These are phyloP conservation scores for Phialemoniopsis sp. DNA, from an alignment of 2,329 filamentous ascomycete genomes.

Conservation along the genomic window DNA sequence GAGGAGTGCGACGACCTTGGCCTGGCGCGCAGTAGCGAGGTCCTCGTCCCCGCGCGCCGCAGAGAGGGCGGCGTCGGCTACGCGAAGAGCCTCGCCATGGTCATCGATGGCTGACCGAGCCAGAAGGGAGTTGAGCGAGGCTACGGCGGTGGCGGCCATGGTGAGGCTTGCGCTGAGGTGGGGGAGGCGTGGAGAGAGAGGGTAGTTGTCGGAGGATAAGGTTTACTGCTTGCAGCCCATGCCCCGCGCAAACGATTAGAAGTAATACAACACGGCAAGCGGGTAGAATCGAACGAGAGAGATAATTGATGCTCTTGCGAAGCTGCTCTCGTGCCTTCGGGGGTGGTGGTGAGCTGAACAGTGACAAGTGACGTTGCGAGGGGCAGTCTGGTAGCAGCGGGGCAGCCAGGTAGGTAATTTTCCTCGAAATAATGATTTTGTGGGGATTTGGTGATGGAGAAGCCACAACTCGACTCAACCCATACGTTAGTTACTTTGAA, in stretches of 20 bases:
- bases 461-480: too few relatives aligned
- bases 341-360: too few relatives aligned
- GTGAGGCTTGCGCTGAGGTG: not conserved
- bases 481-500: too few relatives aligned
- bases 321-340: too few relatives aligned
- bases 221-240: too few relatives aligned
- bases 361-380: too few relatives aligned
- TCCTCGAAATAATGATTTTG: conserved; percentile 1
- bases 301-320: too few relatives aligned
- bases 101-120: conserved; percentile 57
- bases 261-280: too few relatives aligned
- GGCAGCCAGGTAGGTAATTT: conserved; percentile 2
- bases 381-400: too few relatives aligned
- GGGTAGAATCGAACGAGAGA: too few relatives aligned
- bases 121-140: conserved; percentile 49
- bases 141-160: conserved; percentile 30
- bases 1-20: conserved; percentile 69
- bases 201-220: not conserved
- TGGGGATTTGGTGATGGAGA: conserved; percentile 1
- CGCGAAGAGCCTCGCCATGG: conserved; percentile 68
- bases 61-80: conserved; percentile 57
- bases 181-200: not conserved
- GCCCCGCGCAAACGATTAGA: too few relatives aligned
- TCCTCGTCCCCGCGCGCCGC: conserved; percentile 49
- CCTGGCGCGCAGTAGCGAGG: conserved; percentile 56